Base-by-base conservation (phyloP, 208 protist genomes). In the Tritrichomonas musculus region DNA sequence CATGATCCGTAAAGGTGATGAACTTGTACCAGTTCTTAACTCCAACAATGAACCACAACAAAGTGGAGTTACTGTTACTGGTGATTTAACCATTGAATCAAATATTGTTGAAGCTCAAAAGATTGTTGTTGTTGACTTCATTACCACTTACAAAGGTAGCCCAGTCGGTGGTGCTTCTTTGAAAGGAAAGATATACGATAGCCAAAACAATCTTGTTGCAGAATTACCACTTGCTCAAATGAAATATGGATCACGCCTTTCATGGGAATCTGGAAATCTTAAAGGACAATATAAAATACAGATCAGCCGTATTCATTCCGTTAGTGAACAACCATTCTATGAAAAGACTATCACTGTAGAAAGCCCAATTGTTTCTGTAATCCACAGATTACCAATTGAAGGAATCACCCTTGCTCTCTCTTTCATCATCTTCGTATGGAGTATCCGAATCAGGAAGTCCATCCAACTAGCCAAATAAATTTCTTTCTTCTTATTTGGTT, bases 1-100 rank as follows among this genome's bases (percentile, higher is more conserved):
- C 41, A 14, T 88, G 5, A 49, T 88, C 41, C 77, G 77, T 47
- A 88, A 88, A n/a, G 77, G 77, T 57, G 47, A 88, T 39, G 77
- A 88, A 8, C 47, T 53, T 27, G 41, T 88, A 39, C 77, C 77
- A 88, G 41, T 88, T 27, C 3, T 33, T 2, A 33, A 17, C 20
- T 9, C 4, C 36, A 27, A 49, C 0, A 39, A n/a, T 17, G 17
- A 0, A 3, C 47, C 41, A 20, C n/a, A 14, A 25, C 47, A 88
- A 49, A 25, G 14, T 1, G 25, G 11, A 14, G 77, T 53, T 0
- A 88, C 27, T 14, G 77, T 53, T n/a, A n/a, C 27, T 9, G 77
- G 77, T 39, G 4, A 57, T 2, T 57, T 88, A 41, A n/a, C 33
- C 0, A 39, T 88, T 27, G 47, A 88, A 9, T 1, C 41, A 17